phyloP scores from a whole-genome alignment of 208 protist species.

The Leishmania major region DNA sequence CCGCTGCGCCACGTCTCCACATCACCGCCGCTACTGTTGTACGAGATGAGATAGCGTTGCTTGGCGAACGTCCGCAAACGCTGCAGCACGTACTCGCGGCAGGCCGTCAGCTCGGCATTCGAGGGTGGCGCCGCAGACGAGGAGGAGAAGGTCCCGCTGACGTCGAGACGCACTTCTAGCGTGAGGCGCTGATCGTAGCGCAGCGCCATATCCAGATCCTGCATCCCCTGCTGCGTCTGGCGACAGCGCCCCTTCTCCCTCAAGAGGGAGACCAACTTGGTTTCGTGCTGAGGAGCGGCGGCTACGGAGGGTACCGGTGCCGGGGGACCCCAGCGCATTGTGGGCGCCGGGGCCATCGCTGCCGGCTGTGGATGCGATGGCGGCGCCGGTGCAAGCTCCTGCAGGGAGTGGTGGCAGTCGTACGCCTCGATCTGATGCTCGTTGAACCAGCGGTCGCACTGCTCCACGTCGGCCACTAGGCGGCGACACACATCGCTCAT shows the following conservation, averaged over 20 bases:
- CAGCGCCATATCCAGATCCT: conserved; percentile 52
- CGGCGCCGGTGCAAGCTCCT: conserved; percentile 44
- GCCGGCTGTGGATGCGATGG: conserved; percentile 9
- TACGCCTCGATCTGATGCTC: conserved; percentile 53
- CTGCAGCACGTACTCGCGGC: conserved; percentile 57
- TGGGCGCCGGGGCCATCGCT: not conserved
- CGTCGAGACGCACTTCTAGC: conserved; percentile 66
- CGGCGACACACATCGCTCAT: conserved; percentile 52
- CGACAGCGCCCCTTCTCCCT: conserved; percentile 40
- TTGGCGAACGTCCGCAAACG: conserved; percentile 58
- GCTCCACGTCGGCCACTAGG: conserved; percentile 59
- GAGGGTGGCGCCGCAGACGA: conserved; percentile 9
- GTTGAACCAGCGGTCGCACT: conserved; percentile 66
- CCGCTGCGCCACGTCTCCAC: conserved; percentile 48
- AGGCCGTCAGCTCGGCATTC: conserved; percentile 42
- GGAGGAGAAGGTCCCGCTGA: conserved; percentile 53
- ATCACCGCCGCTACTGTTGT: conserved; percentile 53
- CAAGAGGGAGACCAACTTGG: conserved; percentile 42
- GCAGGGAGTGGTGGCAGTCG: conserved; percentile 66
- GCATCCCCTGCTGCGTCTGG: conserved; percentile 36
- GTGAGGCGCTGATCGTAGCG: conserved; percentile 66
- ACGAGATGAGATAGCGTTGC: conserved; percentile 51
- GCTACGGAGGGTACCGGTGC: not conserved
- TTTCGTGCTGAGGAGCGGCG: conserved; percentile 12
- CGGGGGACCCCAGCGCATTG: conserved; percentile 13